These are phyloP conservation scores for Claviceps sp. DNA, from an alignment of 2,329 filamentous ascomycete species.

Conservation along the genomic window DNA sequence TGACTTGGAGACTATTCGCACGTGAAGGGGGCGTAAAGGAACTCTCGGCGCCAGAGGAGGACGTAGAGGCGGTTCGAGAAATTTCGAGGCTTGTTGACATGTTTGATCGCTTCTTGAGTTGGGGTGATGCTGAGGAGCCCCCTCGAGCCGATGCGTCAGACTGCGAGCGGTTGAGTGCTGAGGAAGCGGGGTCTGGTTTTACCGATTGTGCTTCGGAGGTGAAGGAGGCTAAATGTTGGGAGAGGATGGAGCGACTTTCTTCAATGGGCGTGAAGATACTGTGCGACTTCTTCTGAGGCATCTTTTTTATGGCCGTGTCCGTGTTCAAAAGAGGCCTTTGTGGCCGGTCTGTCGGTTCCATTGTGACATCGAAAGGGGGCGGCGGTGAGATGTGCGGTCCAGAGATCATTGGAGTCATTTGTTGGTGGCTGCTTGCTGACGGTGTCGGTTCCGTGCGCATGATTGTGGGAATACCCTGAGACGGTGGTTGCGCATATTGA, in stretches of 20 bases:
- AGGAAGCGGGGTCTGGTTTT: constrained; percentile 22
- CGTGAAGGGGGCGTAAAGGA: constrained; percentile 58
- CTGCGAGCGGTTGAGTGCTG: constrained; percentile 37
- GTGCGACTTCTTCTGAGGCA: constrained; percentile 66
- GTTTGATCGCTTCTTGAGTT: constrained; percentile 33
- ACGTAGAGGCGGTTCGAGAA: constrained; percentile 34
- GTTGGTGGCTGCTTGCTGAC: constrained; percentile 39
- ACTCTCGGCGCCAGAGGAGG: constrained; percentile 49
- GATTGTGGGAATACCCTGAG: constrained; percentile 30
- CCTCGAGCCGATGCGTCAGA: constrained; percentile 47
- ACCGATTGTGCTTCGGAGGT: constrained; percentile 35
- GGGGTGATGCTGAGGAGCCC: constrained; percentile 41
- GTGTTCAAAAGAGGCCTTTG: constrained; percentile 36
- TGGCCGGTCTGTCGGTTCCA: constrained; percentile 33
- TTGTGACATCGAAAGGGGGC: constrained; percentile 32
- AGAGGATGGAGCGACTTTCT: constrained; percentile 76
- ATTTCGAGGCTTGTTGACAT: constrained; percentile 32
- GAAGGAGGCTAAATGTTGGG: constrained; percentile 65
- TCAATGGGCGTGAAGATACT: constrained; percentile 98
- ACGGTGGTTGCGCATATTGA: constrained; percentile 46
- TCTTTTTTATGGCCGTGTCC: constrained; percentile 40
- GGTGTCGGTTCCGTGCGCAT: constrained; percentile 45
- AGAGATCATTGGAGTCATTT: constrained; percentile 23
- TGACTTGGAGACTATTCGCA: constrained; percentile 58
- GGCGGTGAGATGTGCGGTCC: constrained; percentile 38